These are phyloP conservation scores for Chrysoporthe austroafricana DNA, from an alignment of 2,329 filamentous ascomycete species.

Conservation along the genomic window DNA sequence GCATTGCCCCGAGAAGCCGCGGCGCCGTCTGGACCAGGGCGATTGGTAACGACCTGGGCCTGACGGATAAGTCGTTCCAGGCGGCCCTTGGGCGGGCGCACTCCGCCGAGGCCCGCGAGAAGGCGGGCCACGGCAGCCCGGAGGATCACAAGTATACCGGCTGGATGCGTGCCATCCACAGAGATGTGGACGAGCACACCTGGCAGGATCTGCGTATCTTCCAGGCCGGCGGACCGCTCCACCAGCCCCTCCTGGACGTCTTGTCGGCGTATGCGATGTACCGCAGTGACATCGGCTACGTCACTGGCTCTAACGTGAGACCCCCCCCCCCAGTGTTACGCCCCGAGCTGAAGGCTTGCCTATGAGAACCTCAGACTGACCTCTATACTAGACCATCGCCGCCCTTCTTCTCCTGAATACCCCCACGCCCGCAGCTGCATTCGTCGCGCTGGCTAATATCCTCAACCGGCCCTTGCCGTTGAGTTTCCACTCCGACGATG, in stretches of 20 bases:
- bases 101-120: conserved; percentile 62
- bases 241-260: conserved; percentile 71
- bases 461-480: conserved; percentile 76
- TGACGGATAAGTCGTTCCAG: conserved; percentile 69
- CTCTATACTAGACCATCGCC: conserved; percentile 62
- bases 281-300: conserved; percentile 78
- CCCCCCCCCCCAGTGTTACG: not conserved
- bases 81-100: conserved; percentile 71
- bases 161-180: conserved; percentile 67
- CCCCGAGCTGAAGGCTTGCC: too few species aligned
- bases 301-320: conserved; percentile 74
- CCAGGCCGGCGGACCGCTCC: conserved; percentile 65
- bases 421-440: conserved; percentile 63
- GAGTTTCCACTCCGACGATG: conserved; percentile 74
- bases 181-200: conserved; percentile 65
- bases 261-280: conserved; percentile 82
- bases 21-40: conserved; percentile 72
- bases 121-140: conserved; percentile 52
- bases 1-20: conserved; percentile 71
- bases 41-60: conserved; percentile 73
- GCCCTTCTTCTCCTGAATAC: conserved; percentile 76
- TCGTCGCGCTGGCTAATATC: conserved; percentile 74
- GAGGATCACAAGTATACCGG: conserved; percentile 60
- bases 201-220: conserved; percentile 78
- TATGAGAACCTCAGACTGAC: conserved; percentile 29